Percentiles rank a stretch among this genome's conserved stretches.
These are phyloP conservation scores for Ocimum tenuiflorum DNA, from an alignment of 257 asterid genomes.

Conservation along the genomic window DNA sequence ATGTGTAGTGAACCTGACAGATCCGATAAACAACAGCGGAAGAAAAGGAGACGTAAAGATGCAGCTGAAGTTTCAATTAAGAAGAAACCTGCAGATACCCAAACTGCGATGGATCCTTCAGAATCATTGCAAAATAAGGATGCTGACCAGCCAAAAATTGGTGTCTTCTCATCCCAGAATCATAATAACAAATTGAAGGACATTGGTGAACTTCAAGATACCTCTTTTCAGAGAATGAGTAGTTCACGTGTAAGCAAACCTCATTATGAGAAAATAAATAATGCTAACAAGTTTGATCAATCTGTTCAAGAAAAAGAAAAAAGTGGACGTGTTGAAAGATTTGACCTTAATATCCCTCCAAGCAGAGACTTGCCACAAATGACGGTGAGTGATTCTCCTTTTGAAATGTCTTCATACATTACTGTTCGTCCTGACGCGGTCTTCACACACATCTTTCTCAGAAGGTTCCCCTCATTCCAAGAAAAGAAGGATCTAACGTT, in stretches of 20 bases:
- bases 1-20: conserved; percentile 57
- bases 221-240: conserved; percentile 37
- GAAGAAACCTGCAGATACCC: conserved; percentile 44
- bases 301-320: conserved; percentile 41
- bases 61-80: conserved; percentile 39
- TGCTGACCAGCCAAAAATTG: conserved; percentile 46
- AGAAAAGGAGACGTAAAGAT: conserved; percentile 83
- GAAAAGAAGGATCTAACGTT: conserved; percentile 65
- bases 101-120: conserved; percentile 18
- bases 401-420: not conserved
- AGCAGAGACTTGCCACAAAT: conserved; percentile 43
- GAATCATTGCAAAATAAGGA: conserved; percentile 39
- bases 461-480: conserved; percentile 41
- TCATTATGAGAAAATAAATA: conserved; percentile 34
- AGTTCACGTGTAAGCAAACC: conserved; percentile 38
- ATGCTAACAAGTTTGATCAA: conserved; percentile 36
- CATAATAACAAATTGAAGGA: conserved; percentile 39
- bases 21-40: conserved; percentile 53
- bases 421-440: conserved; percentile 15
- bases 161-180: conserved; percentile 36
- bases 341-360: conserved; percentile 52
- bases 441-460: conserved; percentile 31
- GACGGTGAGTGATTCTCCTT: conserved; percentile 41
- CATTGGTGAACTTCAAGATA: conserved; percentile 36
- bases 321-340: conserved; percentile 39